A percentile compares a stretch with the other conserved stretches of the same genome.
Conservation (phyloP, 2,329 filamentous ascomycete genomes). For the Nannizzia gypsea region DNA sequence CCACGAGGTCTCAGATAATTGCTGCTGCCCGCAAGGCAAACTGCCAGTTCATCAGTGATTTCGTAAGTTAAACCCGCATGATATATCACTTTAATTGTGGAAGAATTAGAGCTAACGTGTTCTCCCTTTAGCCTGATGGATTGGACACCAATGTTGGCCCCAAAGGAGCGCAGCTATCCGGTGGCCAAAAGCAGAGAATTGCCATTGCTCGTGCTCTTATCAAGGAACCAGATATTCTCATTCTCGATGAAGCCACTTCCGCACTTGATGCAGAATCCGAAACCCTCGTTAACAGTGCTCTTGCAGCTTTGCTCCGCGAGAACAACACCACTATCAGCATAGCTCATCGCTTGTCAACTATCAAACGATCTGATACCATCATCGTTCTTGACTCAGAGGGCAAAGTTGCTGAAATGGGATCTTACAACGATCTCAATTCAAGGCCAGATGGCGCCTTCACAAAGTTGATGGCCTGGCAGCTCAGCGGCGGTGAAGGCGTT, state of each 20-base stretch:
- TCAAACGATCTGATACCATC: slow-evolving; percentile 88
- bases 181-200: slow-evolving; percentile 95
- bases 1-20: slow-evolving; percentile 68
- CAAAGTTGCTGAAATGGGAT: slow-evolving; percentile 79
- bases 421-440: slow-evolving; percentile 62
- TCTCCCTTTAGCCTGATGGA: slow-evolving; percentile 56
- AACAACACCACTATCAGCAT: slow-evolving; percentile 97
- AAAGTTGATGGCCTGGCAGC: slow-evolving; percentile 97
- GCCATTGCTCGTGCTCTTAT: slow-evolving; percentile 90
- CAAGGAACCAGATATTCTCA: slow-evolving; percentile 92
- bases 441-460: slow-evolving; percentile 74
- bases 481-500: slow-evolving; percentile 62
- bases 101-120: slow-evolving; percentile 8
- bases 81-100: too few species aligned
- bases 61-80: slow-evolving; percentile 41
- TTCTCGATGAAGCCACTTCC: slow-evolving; percentile 91
- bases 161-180: slow-evolving; percentile 82
- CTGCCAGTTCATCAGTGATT: slow-evolving; percentile 91
- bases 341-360: slow-evolving; percentile 87
- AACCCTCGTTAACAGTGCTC: slow-evolving; percentile 85
- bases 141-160: slow-evolving; percentile 89
- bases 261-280: slow-evolving; percentile 94
- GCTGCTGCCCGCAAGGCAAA: slow-evolving; percentile 83
- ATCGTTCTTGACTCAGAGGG: slow-evolving; percentile 83
- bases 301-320: slow-evolving; percentile 66